Conservation (phyloP, 164 flowering plant species). For the Taxillus chinensis region DNA sequence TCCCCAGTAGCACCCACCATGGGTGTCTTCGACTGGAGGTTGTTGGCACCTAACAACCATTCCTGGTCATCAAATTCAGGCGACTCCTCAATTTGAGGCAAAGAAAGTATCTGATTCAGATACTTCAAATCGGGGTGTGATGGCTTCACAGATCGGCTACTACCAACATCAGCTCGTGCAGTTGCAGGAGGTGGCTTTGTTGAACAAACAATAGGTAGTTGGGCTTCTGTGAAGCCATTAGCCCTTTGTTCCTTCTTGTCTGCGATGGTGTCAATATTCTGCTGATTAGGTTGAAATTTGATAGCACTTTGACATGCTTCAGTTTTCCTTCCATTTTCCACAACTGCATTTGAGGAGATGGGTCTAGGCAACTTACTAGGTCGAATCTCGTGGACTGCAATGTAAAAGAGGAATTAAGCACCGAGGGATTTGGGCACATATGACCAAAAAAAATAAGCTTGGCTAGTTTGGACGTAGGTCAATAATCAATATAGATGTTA, state of each 20-base stretch:
- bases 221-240: slow-evolving; percentile 10
- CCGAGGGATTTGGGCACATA: background rate
- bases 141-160: slow-evolving; percentile 9
- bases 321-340: slow-evolving; percentile 14
- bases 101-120: slow-evolving; percentile 13
- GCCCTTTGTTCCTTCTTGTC: slow-evolving; percentile 8
- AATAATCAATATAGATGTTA: background rate
- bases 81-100: slow-evolving; percentile 13
- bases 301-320: slow-evolving; percentile 7
- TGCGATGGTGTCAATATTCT: background rate
- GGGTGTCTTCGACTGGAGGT: slow-evolving; percentile 6
- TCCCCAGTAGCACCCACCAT: background rate
- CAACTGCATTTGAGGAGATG: background rate
- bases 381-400: slow-evolving; percentile 9
- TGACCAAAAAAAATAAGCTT: background rate
- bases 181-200: slow-evolving; percentile 1
- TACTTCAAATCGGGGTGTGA: slow-evolving; percentile 18
- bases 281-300: background rate
- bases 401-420: background rate
- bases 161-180: slow-evolving; percentile 1
- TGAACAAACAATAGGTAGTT: background rate
- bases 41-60: slow-evolving; percentile 12
- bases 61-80: slow-evolving; percentile 13
- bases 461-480: background rate
- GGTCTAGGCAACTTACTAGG: slow-evolving; percentile 13